These are phyloP conservation scores for Rhodocollybia butyracea DNA, from an alignment of 768 basidiomycete species.

Conservation along the genomic window DNA sequence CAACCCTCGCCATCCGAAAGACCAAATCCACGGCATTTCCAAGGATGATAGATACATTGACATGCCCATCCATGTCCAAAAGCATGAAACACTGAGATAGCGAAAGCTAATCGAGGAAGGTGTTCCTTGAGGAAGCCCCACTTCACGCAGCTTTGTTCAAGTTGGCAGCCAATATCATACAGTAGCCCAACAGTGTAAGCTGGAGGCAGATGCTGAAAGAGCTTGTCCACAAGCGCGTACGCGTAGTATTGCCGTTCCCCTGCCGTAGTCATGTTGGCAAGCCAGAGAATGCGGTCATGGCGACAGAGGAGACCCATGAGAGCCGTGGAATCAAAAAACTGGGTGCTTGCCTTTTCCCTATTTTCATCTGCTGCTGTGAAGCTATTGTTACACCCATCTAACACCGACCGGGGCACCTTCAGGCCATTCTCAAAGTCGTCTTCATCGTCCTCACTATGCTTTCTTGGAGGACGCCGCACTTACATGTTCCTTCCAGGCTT, in stretches of 20 bases:
- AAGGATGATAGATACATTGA: conserved; percentile 32
- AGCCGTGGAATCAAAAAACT: conserved; percentile 28
- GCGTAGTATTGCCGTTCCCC: conserved; percentile 31
- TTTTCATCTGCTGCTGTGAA: conserved; percentile 27
- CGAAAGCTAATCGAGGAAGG: conserved; percentile 21
- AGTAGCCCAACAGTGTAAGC: too few species aligned
- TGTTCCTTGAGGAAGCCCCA: conserved; percentile 22
- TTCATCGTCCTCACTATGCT: conserved; percentile 8
- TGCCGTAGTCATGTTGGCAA: conserved; percentile 32
- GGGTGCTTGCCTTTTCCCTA: conserved; percentile 24
- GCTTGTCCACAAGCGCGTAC: conserved; percentile 25
- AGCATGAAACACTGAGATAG: conserved; percentile 33
- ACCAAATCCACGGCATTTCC: conserved; percentile 20
- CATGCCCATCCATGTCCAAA: conserved; percentile 39
- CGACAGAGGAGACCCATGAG: conserved; percentile 35
- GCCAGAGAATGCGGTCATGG: conserved; percentile 30
- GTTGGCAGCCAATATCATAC: too few species aligned
- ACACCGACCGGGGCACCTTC: conserved; percentile 21
- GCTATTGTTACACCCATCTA: conserved; percentile 29
- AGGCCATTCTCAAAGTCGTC: conserved; percentile 16
- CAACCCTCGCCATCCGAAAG: too few species aligned
- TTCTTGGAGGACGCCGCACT: background rate
- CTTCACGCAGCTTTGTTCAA: too few species aligned
- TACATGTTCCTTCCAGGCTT: conserved; percentile 18
- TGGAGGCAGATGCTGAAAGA: conserved; percentile 30